Evolutionary conservation across 441 rosid species (phyloP).

Genomic region (Erysimum cheiri): DNA sequence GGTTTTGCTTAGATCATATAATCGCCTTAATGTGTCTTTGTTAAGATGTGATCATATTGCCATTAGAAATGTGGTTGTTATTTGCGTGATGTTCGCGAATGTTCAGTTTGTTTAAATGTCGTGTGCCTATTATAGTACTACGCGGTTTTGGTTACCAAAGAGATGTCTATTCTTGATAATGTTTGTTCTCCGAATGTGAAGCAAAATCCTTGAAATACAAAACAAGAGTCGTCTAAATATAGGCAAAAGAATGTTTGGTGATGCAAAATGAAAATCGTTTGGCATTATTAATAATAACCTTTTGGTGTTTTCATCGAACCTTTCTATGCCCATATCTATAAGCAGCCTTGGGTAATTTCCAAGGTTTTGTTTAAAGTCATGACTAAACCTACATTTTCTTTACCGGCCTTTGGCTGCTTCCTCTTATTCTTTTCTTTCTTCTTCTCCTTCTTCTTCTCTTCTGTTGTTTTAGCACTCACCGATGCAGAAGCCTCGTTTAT

Average conservation of each 20-base stretch:
- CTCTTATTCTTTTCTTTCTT: constrained; percentile 43
- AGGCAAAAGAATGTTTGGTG: constrained; percentile 35
- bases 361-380: constrained; percentile 51
- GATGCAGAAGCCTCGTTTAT: constrained; percentile 62
- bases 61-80: constrained; percentile 31
- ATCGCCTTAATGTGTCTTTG: neutral
- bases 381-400: constrained; percentile 48
- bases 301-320: constrained; percentile 40
- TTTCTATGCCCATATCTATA: constrained; percentile 48
- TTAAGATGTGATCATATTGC: constrained; percentile 11
- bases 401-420: constrained; percentile 63
- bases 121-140: constrained; percentile 34
- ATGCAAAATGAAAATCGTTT: constrained; percentile 40
- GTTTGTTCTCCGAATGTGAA: constrained; percentile 35
- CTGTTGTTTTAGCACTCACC: constrained; percentile 52
- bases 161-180: constrained; percentile 27
- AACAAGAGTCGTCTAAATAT: constrained; percentile 40
- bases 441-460: constrained; percentile 39
- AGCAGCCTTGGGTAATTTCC: constrained; percentile 74
- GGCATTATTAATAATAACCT: constrained; percentile 42
- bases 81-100: constrained; percentile 20
- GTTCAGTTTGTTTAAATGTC: constrained; percentile 16
- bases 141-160: constrained; percentile 7
- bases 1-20: constrained; percentile 20
- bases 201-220: constrained; percentile 30